Conservation (phyloP, 441 rosid genomes). For the Arabidopsis lyrata region DNA sequence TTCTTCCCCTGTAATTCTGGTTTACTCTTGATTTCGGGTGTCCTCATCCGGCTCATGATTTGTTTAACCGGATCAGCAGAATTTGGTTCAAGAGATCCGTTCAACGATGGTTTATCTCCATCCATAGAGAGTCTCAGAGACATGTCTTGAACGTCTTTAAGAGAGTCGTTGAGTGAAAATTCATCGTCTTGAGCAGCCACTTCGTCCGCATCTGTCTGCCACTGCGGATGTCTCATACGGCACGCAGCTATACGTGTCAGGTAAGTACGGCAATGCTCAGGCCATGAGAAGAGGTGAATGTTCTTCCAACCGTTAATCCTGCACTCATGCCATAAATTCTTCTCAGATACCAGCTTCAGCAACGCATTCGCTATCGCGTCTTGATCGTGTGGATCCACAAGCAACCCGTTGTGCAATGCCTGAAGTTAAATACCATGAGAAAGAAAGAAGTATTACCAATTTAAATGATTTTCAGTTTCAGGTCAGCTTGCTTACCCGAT, state of each 20-base stretch:
- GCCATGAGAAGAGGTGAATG: constrained; percentile 96
- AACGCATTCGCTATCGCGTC: constrained; percentile 86
- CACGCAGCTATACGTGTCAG: constrained; percentile 93
- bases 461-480: constrained; percentile 17
- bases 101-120: constrained; percentile 77
- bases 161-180: constrained; percentile 85
- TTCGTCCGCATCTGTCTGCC: constrained; percentile 89
- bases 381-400: constrained; percentile 96
- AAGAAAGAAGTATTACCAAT: not conserved
- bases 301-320: constrained; percentile 95
- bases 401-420: constrained; percentile 94
- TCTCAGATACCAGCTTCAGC: constrained; percentile 91
- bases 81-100: constrained; percentile 59
- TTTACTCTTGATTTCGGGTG: constrained; percentile 55
- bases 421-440: constrained; percentile 38
- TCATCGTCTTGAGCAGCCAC: constrained; percentile 67
- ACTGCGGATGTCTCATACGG: constrained; percentile 92
- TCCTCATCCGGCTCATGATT: constrained; percentile 74
- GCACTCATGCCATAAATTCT: constrained; percentile 88
- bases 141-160: constrained; percentile 92
- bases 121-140: constrained; percentile 93
- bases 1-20: constrained; percentile 59
- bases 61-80: constrained; percentile 68
- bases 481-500: constrained; percentile 54
- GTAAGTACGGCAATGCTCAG: constrained; percentile 98